Conservation (phyloP, 257 asterid genomes). For the Nicotiana undulata region DNA sequence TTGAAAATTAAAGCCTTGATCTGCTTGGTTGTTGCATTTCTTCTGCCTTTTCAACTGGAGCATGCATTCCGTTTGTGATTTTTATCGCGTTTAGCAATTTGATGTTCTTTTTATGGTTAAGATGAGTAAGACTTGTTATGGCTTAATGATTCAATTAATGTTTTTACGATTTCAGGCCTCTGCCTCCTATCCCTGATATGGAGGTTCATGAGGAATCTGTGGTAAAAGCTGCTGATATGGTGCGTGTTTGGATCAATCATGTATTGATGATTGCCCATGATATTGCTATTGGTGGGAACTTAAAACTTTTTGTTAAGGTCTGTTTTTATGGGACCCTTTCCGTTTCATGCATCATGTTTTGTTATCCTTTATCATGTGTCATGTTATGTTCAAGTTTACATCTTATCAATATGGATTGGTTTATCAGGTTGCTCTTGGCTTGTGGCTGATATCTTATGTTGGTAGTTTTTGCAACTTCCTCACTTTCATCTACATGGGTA, state of each 20-base stretch:
- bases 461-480: conserved; percentile 77
- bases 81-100: neutral
- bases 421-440: conserved; percentile 53
- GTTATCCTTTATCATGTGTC: conserved; percentile 7
- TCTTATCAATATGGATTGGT: conserved; percentile 12
- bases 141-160: neutral
- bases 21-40: neutral
- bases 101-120: neutral
- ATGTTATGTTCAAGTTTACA: conserved; percentile 2
- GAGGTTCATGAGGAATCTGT: conserved; percentile 68
- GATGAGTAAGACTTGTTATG: neutral
- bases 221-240: conserved; percentile 62
- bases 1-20: neutral
- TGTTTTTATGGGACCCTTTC: neutral
- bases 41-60: neutral
- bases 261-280: conserved; percentile 58
- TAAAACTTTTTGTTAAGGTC: conserved; percentile 61
- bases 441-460: conserved; percentile 65
- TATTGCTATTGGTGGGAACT: conserved; percentile 62
- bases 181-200: conserved; percentile 93
- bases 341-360: conserved; percentile 5
- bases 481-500: conserved; percentile 65
- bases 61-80: neutral
- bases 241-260: conserved; percentile 59
- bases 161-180: conserved; percentile 46